Evolutionary conservation across 2,329 filamentous ascomycete species (phyloP), one percentile per base, ranked within the genome.

Genomic region (Purpureocillium lavendulum): DNA sequence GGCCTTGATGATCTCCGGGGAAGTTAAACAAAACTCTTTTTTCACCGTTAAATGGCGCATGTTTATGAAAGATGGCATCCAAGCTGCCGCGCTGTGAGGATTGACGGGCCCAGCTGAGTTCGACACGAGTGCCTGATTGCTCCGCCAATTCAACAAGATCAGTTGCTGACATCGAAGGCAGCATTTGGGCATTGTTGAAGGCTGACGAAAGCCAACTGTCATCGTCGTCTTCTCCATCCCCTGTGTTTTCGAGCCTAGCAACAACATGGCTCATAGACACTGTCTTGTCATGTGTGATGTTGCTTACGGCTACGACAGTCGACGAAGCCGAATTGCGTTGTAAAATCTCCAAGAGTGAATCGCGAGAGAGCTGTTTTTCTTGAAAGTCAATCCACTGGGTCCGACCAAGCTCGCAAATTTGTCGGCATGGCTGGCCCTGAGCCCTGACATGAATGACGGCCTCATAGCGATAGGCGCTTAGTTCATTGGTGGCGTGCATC

Each of bases 91-190:
- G 39, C n/a, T 52, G 53, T 7, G 46, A 44, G 17, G 40, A 15
- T 31, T 66, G 66, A 13, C 60, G 54, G 0, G 70, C 72, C 45
- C 69, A 70, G 39, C 61, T 60, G 4, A 61, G 46, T 15, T 72
- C 64, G 16, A 72, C 69, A 17, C 63, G 51, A 42, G 66, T 74
- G n/a, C 69, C 68, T 12, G 59, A 49, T 15, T 49, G 45, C 26
- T 57, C 6, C 4, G 50, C 51, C 1, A 61, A 24, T 3, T 47
- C 36, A 1, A 39, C 43, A 6, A 57, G 34, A 3, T 54, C 52
- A 7, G 40, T 10, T 1, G 47, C 42, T 1, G 45, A 47, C 2
- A 46, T 41, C 1, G 45, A 48, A 4, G 40, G 31, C 12, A 26
- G 40, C 1, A 16, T 14, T 18, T 46, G 2, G 4, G 46, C 42